Evolutionary conservation across 345 rosid species (phyloP).

Genomic region (Draba incana): DNA sequence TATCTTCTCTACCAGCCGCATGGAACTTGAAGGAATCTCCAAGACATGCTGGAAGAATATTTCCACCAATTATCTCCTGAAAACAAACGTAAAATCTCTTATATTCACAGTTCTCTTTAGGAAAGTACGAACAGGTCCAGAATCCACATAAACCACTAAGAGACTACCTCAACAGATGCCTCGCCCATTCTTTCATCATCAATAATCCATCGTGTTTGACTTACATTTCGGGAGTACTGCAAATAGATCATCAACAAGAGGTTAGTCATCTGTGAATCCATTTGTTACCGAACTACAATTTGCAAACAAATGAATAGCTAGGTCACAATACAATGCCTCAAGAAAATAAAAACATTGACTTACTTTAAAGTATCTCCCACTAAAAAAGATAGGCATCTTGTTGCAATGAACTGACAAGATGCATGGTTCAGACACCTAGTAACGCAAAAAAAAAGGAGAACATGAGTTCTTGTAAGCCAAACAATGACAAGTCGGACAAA

Average conservation of each 20-base stretch:
- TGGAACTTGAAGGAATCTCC: conserved; percentile 93
- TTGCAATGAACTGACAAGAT: conserved; percentile 56
- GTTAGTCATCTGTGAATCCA: conserved; percentile 28
- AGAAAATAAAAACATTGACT: conserved; percentile 33
- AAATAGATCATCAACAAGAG: background rate
- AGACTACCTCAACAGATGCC: conserved; percentile 84
- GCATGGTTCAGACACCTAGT: conserved; percentile 75
- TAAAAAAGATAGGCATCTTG: conserved; percentile 71
- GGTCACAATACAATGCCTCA: conserved; percentile 6
- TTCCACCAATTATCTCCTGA: conserved; percentile 85
- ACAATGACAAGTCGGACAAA: background rate
- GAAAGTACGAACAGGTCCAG: conserved; percentile 12
- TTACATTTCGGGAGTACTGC: conserved; percentile 93
- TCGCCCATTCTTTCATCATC: conserved; percentile 98
- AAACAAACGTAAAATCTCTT: conserved; percentile 24
- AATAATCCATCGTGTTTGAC: conserved; percentile 95
- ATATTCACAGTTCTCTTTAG: conserved; percentile 16
- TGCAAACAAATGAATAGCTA: conserved; percentile 14
- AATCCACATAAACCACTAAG: conserved; percentile 13
- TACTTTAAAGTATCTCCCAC: conserved; percentile 95
- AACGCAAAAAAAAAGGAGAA: conserved; percentile 18
- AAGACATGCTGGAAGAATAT: conserved; percentile 68
- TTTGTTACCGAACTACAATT: background rate
- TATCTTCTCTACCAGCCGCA: conserved; percentile 99
- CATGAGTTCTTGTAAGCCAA: conserved; percentile 11